Percentiles rank a stretch among this genome's conserved stretches.
These are phyloP conservation scores for Cladophialophora exuberans DNA, from an alignment of 2,329 filamentous ascomycete genomes.

Conservation along the genomic window DNA sequence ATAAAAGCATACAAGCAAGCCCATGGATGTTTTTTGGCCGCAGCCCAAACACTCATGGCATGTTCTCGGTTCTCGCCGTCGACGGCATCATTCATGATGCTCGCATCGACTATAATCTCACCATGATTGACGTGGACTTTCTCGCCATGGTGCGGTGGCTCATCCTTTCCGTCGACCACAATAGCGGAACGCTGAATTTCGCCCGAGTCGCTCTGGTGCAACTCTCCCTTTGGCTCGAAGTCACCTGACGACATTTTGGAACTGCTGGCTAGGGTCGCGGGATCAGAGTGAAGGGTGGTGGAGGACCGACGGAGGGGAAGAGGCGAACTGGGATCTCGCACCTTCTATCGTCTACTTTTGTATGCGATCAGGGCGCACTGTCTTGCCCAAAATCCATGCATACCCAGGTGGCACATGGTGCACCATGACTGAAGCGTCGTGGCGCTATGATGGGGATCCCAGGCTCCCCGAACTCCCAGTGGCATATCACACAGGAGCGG, in stretches of 20 bases:
- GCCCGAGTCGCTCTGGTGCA: background rate
- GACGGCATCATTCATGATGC: slow-evolving; percentile 54
- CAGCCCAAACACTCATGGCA: slow-evolving; percentile 53
- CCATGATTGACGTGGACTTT: slow-evolving; percentile 37
- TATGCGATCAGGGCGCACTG: background rate
- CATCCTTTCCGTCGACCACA: background rate
- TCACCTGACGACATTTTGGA: slow-evolving; percentile 13
- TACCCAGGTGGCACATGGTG: background rate
- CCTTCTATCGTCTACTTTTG: background rate
- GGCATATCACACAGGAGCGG: background rate
- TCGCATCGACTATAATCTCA: slow-evolving; percentile 42
- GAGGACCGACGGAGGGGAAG: background rate
- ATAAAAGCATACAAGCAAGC: slow-evolving; percentile 59
- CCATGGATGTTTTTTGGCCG: slow-evolving; percentile 56
- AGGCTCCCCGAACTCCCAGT: no score
- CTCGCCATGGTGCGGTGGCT: background rate
- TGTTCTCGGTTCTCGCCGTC: slow-evolving; percentile 61
- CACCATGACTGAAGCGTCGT: background rate
- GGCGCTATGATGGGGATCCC: no score
- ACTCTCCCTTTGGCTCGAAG: slow-evolving; percentile 9
- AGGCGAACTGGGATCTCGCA: background rate
- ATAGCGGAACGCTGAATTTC: background rate
- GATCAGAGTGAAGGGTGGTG: background rate
- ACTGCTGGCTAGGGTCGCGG: background rate
- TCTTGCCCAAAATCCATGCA: background rate